A percentile compares a stretch with the other conserved stretches of the same genome.
These are phyloP conservation scores for Fonsecaea nubica DNA, from an alignment of 2,329 filamentous ascomycete species.

Conservation along the genomic window DNA sequence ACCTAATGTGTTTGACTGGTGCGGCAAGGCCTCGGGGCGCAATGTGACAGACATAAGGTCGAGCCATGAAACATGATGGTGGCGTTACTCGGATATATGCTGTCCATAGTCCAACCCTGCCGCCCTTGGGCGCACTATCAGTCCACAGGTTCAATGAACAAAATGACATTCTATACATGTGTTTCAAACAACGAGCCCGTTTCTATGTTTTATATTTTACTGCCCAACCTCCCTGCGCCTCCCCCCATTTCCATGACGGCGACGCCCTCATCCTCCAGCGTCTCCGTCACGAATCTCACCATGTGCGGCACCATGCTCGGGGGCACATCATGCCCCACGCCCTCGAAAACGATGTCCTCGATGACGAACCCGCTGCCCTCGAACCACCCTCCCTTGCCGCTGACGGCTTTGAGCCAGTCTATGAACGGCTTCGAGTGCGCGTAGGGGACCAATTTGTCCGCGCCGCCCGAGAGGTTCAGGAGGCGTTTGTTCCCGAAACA, in stretches of 20 bases:
- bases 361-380: slow-evolving; percentile 59
- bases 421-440: slow-evolving; percentile 63
- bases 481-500: slow-evolving; percentile 60
- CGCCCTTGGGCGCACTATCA: background rate
- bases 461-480: slow-evolving; percentile 60
- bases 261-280: slow-evolving; percentile 41
- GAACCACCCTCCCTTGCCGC: slow-evolving; percentile 54
- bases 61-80: background rate
- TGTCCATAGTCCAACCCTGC: background rate
- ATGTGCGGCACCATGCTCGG: slow-evolving; percentile 62
- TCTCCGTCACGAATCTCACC: slow-evolving; percentile 59
- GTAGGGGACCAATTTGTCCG: slow-evolving; percentile 68
- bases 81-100: background rate
- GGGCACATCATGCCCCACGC: slow-evolving; percentile 65
- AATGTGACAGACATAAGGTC: background rate
- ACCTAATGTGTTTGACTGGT: background rate
- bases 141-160: background rate
- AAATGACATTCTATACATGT: slow-evolving; percentile 5
- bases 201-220: slow-evolving; percentile 28
- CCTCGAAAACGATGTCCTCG: slow-evolving; percentile 63
- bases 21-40: background rate
- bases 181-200: background rate
- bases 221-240: slow-evolving; percentile 21
- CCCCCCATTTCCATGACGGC: slow-evolving; percentile 8
- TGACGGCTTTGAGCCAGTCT: slow-evolving; percentile 59